A percentile compares a stretch with the other conserved stretches of the same genome.
phyloP scores from a whole-genome alignment of 2,329 filamentous ascomycete species.

The Aspergillus udagawae region DNA sequence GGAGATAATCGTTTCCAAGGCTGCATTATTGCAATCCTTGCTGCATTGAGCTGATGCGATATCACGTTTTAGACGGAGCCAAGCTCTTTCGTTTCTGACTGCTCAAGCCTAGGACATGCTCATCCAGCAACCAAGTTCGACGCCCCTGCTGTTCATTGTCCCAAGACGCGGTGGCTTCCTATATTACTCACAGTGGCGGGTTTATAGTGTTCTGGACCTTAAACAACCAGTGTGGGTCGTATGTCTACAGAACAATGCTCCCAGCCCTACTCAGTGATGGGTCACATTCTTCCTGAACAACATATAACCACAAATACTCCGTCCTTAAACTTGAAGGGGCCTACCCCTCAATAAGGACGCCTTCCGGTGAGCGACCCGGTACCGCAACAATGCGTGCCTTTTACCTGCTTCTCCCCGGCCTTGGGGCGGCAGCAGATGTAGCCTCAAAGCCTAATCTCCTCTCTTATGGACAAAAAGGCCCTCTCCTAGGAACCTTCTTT shows the following conservation, averaged over 20 bases:
- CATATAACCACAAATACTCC: neutral
- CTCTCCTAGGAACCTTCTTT: constrained; percentile 18
- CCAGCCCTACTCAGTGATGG: neutral
- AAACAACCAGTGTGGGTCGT: neutral
- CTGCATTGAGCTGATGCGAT: neutral
- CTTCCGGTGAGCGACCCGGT: neutral
- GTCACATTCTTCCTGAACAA: neutral
- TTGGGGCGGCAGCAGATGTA: constrained; percentile 3
- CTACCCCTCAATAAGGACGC: neutral
- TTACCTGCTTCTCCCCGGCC: neutral
- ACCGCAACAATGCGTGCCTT: constrained; percentile 1
- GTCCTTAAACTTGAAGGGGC: neutral
- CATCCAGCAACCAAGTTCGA: neutral
- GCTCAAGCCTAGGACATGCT: too few species aligned
- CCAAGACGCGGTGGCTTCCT: neutral
- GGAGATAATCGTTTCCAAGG: too few species aligned
- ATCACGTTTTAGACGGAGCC: neutral
- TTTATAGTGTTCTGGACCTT: too few species aligned
- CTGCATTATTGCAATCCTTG: too few species aligned
- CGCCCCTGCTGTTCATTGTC: neutral
- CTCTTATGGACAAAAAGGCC: constrained; percentile 12
- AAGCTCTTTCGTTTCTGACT: neutral
- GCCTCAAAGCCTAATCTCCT: constrained; percentile 14
- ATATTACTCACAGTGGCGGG: neutral
- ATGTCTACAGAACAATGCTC: neutral